phyloP scores from a whole-genome alignment of 306 rosid genomes.

The Prunus kanzakura region DNA sequence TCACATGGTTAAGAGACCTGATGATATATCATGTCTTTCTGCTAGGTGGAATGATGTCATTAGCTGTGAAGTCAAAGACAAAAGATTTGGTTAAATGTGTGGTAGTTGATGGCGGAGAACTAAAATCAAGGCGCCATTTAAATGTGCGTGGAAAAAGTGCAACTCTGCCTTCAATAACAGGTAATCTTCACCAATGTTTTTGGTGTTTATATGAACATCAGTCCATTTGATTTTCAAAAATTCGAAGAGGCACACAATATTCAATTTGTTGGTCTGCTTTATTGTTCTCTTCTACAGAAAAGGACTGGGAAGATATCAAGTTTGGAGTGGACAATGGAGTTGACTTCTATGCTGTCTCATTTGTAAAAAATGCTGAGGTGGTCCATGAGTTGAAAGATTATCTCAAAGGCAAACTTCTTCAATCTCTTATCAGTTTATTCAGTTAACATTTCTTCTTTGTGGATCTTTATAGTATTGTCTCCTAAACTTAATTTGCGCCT shows the following conservation, averaged over 20 bases:
- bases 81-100: constrained; percentile 69
- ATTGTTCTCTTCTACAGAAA: constrained; percentile 46
- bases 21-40: constrained; percentile 20
- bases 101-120: constrained; percentile 90
- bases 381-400: constrained; percentile 82
- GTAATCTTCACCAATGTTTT: constrained; percentile 29
- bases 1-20: constrained; percentile 8
- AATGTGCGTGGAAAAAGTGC: constrained; percentile 99
- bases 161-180: constrained; percentile 91
- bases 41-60: constrained; percentile 97
- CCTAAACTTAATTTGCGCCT: constrained; percentile 21
- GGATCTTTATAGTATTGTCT: constrained; percentile 1
- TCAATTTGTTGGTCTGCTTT: not conserved
- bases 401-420: constrained; percentile 53
- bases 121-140: constrained; percentile 92
- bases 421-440: constrained; percentile 23
- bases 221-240: not conserved
- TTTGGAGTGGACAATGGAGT: constrained; percentile 96
- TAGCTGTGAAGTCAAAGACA: constrained; percentile 78
- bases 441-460: constrained; percentile 13
- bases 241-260: not conserved
- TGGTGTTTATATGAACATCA: not conserved
- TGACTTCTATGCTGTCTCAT: constrained; percentile 94
- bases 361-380: constrained; percentile 88
- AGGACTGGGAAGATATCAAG: constrained; percentile 98